Evolutionary conservation across 2,329 filamentous ascomycete species (phyloP).

Genomic region (Sclerotinia nivalis): DNA sequence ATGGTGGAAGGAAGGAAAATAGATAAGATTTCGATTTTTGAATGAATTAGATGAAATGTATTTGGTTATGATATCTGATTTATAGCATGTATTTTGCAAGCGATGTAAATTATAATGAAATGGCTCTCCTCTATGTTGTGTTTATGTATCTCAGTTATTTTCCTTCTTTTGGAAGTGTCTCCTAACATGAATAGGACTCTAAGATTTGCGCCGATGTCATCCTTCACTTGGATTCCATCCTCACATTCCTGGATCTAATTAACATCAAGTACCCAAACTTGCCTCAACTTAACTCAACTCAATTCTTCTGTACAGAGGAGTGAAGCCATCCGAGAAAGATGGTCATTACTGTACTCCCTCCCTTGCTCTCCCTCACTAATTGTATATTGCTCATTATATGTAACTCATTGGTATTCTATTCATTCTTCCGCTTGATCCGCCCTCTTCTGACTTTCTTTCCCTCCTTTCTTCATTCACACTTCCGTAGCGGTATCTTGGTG

Average conservation of each 20-base stretch:
- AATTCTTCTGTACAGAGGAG: no score
- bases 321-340: no score
- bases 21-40: slow-evolving; percentile 3
- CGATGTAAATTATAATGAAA: slow-evolving; percentile 20
- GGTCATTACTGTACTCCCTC: no score
- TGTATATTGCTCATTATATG: no score
- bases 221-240: not conserved
- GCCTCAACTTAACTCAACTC: no score
- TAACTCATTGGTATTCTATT: no score
- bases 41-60: not conserved
- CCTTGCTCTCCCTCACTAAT: no score
- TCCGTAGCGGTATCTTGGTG: no score
- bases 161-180: not conserved
- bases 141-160: not conserved
- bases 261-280: no score
- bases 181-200: not conserved
- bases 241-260: not conserved
- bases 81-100: slow-evolving; percentile 17
- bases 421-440: not conserved
- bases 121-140: slow-evolving; percentile 15
- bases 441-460: not conserved
- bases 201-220: not conserved
- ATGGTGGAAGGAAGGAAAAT: slow-evolving; percentile 10
- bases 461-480: not conserved
- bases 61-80: slow-evolving; percentile 7